Evolutionary conservation across 2,329 filamentous ascomycete genomes (phyloP), one percentile per base, ranked within the genome.

Genomic region (Chrysoporthe cubensis): DNA sequence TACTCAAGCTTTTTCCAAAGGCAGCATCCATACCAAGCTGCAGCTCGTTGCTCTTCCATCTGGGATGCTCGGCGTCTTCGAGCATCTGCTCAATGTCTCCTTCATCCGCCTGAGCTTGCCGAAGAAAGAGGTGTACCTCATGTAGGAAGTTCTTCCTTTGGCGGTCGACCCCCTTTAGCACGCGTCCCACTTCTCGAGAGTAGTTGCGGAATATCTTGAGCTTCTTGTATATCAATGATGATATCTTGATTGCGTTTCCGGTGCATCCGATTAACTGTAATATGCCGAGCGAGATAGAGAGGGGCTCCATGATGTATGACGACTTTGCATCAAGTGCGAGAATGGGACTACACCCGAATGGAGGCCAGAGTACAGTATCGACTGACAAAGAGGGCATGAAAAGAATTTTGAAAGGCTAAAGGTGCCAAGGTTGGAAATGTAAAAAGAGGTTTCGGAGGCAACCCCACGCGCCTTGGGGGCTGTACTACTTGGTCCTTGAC

Each of bases 101-200:
- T 42, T 66, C 63, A 50, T 56, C 42, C 9, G 56, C 18, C n/a
- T 43, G 18, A 37, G 58, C 66, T 11, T 52, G 26, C 8, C 59
- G 50, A 9, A 69, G 46, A 13, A 69, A 18, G 4, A 63, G n/a
- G 34, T 69, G 63, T 18, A 66, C 46, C 37, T 69, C 59, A 37
- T 63, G 37, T 1, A 52, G 2, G 32, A 66, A 66, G 46, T 44
- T 59, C 8, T 64, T 40, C 18, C 40, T 18, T 34, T 69, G 66
- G 32, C 32, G 16, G 0, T 46, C 9, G 6, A 66, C 6, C 16
- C 8, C 18, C 32, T 50, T 66, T 3, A 54, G 34, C 6, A 60
- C 48, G 14, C 63, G 18, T 1, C 1, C n/a, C 0, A 57, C 16
- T 16, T 69, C 66, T 43, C 52, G 37, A 13, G 62, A 65, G 42